Conservation (phyloP, 1,284 basidiomycete genomes). For the Sanghuangporus baumii region DNA sequence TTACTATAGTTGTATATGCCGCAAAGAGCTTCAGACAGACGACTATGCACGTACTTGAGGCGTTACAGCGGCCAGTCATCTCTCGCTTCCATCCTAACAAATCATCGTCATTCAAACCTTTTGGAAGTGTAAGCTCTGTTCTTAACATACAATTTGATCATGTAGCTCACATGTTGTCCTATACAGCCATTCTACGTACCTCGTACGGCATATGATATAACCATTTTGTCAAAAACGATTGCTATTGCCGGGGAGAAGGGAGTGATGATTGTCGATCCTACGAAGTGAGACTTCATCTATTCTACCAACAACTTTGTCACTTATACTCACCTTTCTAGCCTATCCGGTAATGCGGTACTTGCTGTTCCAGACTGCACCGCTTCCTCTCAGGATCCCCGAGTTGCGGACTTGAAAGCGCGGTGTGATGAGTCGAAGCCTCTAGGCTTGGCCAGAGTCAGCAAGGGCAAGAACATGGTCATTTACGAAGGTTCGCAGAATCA, state of each 20-base stretch:
- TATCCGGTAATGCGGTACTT: conserved; percentile 31
- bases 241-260: conserved; percentile 59
- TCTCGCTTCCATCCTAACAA: conserved; percentile 28
- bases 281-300: conserved; percentile 43
- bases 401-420: conserved; percentile 51
- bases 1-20: conserved; percentile 55
- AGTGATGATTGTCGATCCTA: conserved; percentile 59
- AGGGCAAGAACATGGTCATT: conserved; percentile 57
- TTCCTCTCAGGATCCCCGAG: conserved; percentile 34
- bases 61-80: conserved; percentile 24
- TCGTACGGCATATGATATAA: conserved; percentile 56
- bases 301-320: neutral
- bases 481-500: conserved; percentile 57
- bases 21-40: conserved; percentile 55
- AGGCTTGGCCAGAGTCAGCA: conserved; percentile 56
- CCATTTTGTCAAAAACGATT: conserved; percentile 52
- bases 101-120: conserved; percentile 45
- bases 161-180: conserved; percentile 9
- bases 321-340: conserved; percentile 23
- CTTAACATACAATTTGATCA: neutral
- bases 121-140: conserved; percentile 49
- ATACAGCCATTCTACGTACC: conserved; percentile 60
- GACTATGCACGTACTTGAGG: conserved; percentile 44
- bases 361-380: conserved; percentile 60
- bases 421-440: conserved; percentile 56